A percentile compares a stretch with the other conserved stretches of the same genome.
Conservation (phyloP, 805 yeast species). For the Metschnikowia cerradonensis region DNA sequence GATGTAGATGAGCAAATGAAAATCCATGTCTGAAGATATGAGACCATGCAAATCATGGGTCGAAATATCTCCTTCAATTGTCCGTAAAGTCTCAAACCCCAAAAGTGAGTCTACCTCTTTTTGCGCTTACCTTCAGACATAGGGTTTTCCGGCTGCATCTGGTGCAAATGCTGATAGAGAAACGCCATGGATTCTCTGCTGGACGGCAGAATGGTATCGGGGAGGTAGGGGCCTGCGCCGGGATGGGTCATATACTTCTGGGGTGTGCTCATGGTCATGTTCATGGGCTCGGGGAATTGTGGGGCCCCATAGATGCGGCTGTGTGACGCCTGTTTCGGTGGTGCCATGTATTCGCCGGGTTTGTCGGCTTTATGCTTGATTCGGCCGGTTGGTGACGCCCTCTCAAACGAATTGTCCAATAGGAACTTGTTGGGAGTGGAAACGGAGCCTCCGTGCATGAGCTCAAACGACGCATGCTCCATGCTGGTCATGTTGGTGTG, state of each 20-base stretch:
- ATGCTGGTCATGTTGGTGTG: conserved; percentile 31
- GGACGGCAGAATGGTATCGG: conserved; percentile 12
- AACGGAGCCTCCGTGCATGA: conserved; percentile 28
- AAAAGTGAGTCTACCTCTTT: background rate
- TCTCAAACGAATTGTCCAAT: conserved; percentile 37
- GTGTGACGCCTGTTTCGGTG: conserved; percentile 19
- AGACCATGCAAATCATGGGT: no score
- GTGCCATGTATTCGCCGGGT: conserved; percentile 25
- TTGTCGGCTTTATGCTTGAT: conserved; percentile 1
- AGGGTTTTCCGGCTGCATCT: conserved; percentile 4
- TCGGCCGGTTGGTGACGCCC: conserved; percentile 28
- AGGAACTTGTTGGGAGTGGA: conserved; percentile 41
- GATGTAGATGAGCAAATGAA: no score
- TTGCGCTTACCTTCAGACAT: background rate
- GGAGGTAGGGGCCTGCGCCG: background rate
- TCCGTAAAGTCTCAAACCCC: no score
- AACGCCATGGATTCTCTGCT: conserved; percentile 11
- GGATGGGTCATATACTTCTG: conserved; percentile 21
- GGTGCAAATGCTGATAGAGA: conserved; percentile 13
- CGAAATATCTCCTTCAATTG: no score
- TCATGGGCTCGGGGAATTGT: conserved; percentile 14
- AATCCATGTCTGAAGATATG: no score
- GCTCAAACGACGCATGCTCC: conserved; percentile 40
- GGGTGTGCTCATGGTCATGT: conserved; percentile 43
- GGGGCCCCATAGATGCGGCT: background rate